phyloP scores from a whole-genome alignment of 306 rosid species.

The Macrotyloma uniflorum region DNA sequence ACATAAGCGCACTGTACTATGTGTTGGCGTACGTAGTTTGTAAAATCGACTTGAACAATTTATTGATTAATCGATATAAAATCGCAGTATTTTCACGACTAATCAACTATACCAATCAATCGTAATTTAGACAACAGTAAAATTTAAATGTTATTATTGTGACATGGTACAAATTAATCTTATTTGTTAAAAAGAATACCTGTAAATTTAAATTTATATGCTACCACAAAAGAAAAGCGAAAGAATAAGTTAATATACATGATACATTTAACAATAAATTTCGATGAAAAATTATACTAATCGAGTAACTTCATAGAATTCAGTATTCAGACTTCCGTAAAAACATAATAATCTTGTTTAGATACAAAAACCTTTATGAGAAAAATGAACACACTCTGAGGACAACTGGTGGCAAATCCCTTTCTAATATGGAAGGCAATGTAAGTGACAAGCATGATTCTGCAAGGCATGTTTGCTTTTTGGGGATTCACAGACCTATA shows the following conservation, averaged over 20 bases:
- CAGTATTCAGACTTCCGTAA: neutral
- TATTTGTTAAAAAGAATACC: neutral
- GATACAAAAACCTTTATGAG: slow-evolving; percentile 17
- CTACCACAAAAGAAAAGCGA: neutral
- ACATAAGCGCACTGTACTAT: neutral
- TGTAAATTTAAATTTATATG: neutral
- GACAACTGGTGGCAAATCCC: slow-evolving; percentile 28
- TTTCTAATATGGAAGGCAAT: slow-evolving; percentile 4
- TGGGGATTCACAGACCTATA: slow-evolving; percentile 52
- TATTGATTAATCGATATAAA: neutral
- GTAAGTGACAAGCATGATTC: slow-evolving; percentile 26
- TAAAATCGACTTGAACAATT: neutral
- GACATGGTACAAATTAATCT: too few relatives aligned
- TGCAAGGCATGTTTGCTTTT: slow-evolving; percentile 43
- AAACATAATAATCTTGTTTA: neutral
- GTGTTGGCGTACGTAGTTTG: too few relatives aligned
- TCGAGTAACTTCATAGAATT: neutral
- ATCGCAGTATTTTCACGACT: neutral
- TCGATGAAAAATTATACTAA: neutral
- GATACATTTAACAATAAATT: neutral
- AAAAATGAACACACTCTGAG: slow-evolving; percentile 6
- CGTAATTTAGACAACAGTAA: neutral
- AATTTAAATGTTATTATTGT: neutral
- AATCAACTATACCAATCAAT: neutral
- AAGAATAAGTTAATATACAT: neutral